Conservation (phyloP, 345 rosid genomes). For the Microcos paniculata region DNA sequence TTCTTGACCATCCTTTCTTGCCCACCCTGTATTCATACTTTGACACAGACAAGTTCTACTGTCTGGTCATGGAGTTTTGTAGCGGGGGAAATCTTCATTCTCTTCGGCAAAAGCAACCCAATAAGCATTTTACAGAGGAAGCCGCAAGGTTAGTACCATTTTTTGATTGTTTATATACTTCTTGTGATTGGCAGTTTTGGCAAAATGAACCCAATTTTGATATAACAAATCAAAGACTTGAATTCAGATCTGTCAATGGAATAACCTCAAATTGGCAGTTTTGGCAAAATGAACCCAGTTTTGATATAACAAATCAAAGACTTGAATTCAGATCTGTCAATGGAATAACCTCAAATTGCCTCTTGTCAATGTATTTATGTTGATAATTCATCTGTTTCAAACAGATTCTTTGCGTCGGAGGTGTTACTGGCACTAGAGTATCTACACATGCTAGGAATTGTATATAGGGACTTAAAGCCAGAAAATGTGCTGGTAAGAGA, state of each 20-base stretch:
- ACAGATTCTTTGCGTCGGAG: conserved; percentile 89
- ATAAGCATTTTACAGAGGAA: conserved; percentile 61
- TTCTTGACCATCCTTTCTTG: conserved; percentile 66
- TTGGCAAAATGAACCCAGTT: too few species aligned
- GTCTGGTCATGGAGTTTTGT: conserved; percentile 76
- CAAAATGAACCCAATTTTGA: too few species aligned
- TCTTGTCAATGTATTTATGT: too few species aligned
- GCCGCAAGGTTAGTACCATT: conserved; percentile 52
- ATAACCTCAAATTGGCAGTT: too few species aligned
- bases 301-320: too few species aligned
- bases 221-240: too few species aligned
- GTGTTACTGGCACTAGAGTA: conserved; percentile 87
- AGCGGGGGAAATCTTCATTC: conserved; percentile 77
- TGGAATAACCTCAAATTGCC: too few species aligned
- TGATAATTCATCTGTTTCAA: background rate
- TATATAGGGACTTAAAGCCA: conserved; percentile 86
- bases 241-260: too few species aligned
- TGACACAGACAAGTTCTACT: conserved; percentile 59
- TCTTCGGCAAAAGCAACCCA: conserved; percentile 66
- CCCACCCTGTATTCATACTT: conserved; percentile 67
- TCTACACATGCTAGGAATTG: conserved; percentile 92
- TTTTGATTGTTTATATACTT: too few species aligned
- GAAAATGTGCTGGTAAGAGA: conserved; percentile 86
- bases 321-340: too few species aligned
- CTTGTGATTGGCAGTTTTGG: too few species aligned